These are phyloP conservation scores for Chrysanthemum seticuspe DNA, from an alignment of 129 eudicot genomes.

Conservation along the genomic window DNA sequence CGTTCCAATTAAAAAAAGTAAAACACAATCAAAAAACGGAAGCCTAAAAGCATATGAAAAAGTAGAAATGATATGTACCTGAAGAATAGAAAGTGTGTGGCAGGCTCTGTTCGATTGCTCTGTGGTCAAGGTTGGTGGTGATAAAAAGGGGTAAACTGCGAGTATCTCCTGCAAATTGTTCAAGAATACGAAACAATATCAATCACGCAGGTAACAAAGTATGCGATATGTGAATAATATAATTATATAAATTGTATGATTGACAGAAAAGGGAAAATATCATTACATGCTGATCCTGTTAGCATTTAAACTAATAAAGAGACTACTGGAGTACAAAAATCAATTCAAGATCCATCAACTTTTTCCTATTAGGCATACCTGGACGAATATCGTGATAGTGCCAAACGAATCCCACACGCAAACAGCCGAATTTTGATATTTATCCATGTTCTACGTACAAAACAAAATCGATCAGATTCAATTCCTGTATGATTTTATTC, in stretches of 20 bases:
- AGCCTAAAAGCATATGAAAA: not conserved
- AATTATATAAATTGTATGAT: not conserved
- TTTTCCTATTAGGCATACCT: conserved; percentile 30
- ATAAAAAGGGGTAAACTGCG: conserved; percentile 18
- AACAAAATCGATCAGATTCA: not conserved
- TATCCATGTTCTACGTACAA: conserved; percentile 50
- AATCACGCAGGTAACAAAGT: not conserved
- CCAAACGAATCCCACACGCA: conserved; percentile 68
- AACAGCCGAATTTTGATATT: conserved; percentile 66
- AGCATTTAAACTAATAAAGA: too few species aligned
- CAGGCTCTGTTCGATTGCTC: conserved; percentile 23
- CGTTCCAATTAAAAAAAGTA: not conserved
- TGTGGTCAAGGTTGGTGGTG: conserved; percentile 15
- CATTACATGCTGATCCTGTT: not conserved
- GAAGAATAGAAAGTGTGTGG: conserved; percentile 23
- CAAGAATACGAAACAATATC: not conserved
- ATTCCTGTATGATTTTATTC: too few species aligned
- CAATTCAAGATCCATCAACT: not conserved
- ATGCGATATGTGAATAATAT: not conserved
- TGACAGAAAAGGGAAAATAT: not conserved
- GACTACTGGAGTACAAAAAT: not conserved
- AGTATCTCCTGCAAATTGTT: conserved; percentile 11
- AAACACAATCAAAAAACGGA: not conserved
- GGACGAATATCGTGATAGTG: conserved; percentile 55
- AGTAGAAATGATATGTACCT: not conserved